Percentiles rank a stretch among this genome's conserved stretches.
Evolutionary conservation across 148 eudicot species (phyloP).

Genomic region (Beta vulgaris): DNA sequence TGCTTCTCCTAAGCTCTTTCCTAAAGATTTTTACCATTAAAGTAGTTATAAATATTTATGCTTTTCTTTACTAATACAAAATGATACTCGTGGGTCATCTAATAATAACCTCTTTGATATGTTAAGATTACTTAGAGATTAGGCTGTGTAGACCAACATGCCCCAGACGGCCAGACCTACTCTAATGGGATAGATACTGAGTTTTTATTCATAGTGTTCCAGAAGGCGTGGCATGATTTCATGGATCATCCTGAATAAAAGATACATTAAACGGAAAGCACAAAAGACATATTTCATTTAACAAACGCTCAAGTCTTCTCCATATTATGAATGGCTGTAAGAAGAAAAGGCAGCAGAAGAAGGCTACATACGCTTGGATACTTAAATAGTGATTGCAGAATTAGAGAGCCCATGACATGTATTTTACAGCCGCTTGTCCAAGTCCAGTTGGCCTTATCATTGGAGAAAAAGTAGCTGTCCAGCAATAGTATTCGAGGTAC

Average conservation of each 20-base stretch:
- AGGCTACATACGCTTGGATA: conserved; percentile 67
- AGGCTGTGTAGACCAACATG: too few species aligned
- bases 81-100: too few species aligned
- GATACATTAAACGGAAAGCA: not conserved
- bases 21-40: too few species aligned
- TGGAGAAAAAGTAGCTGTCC: conserved; percentile 30
- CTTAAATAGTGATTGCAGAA: conserved; percentile 75
- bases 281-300: not conserved
- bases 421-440: conserved; percentile 68
- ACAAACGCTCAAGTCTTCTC: not conserved
- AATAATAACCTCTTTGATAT: too few species aligned
- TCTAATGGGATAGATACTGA: not conserved
- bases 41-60: too few species aligned
- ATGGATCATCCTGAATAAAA: not conserved
- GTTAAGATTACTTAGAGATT: too few species aligned
- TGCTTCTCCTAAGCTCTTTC: too few species aligned
- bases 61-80: too few species aligned
- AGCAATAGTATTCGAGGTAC: conserved; percentile 74
- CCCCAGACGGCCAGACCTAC: too few species aligned
- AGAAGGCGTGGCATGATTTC: not conserved
- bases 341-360: conserved; percentile 10
- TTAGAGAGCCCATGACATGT: conserved; percentile 82
- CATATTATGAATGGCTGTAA: not conserved
- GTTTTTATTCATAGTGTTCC: not conserved
- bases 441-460: conserved; percentile 36